A percentile compares a stretch with the other conserved stretches of the same genome.
Conservation (phyloP, 2,329 filamentous ascomycete genomes). For the Kalmusia sp. region DNA sequence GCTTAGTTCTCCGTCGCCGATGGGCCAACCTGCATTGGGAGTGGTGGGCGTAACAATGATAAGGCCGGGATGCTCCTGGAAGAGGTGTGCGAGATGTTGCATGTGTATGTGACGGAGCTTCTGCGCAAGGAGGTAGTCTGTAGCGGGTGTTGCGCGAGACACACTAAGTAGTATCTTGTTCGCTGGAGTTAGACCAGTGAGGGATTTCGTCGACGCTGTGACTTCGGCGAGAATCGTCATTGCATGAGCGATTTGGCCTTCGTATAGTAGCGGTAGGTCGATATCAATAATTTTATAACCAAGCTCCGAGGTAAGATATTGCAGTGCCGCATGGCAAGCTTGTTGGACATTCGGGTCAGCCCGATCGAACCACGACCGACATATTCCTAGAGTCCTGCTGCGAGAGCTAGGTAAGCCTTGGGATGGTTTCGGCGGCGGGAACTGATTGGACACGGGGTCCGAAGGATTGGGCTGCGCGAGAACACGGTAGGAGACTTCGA, state of each 20-base stretch:
- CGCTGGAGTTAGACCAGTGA: conserved; percentile 66
- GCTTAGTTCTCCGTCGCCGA: conserved; percentile 67
- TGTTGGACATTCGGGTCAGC: conserved; percentile 69
- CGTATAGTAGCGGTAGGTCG: conserved; percentile 68
- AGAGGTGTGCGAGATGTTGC: conserved; percentile 77
- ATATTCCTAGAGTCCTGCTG: conserved; percentile 73
- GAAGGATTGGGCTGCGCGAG: conserved; percentile 76
- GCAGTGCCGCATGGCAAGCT: conserved; percentile 68
- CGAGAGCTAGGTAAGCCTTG: conserved; percentile 37
- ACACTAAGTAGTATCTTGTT: conserved; percentile 75
- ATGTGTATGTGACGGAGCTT: conserved; percentile 78
- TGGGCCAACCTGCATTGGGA: conserved; percentile 77
- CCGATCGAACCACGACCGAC: conserved; percentile 71
- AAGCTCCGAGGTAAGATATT: conserved; percentile 60
- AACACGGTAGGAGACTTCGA: conserved; percentile 81
- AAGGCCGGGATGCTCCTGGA: conserved; percentile 73
- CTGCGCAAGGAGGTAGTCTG: conserved; percentile 76
- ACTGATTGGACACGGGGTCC: conserved; percentile 66
- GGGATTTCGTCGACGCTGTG: conserved; percentile 58
- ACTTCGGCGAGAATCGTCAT: conserved; percentile 79
- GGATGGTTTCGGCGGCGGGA: conserved; percentile 62
- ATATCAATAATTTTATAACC: conserved; percentile 68
- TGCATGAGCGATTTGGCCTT: conserved; percentile 79
- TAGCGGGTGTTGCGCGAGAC: conserved; percentile 67
- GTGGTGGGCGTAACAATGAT: conserved; percentile 81